These are phyloP conservation scores for Suhomyces terraborum DNA, from an alignment of 1,139 yeast species.

Conservation along the genomic window DNA sequence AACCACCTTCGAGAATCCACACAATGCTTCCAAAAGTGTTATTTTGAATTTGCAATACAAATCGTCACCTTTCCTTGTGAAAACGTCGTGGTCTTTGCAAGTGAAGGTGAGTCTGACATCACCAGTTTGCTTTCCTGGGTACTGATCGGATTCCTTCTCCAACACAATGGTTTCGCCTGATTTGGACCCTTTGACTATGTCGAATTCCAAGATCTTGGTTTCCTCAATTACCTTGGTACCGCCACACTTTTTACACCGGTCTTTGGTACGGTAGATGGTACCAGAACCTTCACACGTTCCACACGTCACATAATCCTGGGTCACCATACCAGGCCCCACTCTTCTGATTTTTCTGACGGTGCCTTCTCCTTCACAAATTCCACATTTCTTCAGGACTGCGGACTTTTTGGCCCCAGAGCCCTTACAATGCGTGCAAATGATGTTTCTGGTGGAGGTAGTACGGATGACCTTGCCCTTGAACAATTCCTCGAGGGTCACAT, in stretches of 20 bases:
- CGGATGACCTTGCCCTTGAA: conserved; percentile 82
- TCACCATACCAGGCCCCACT: conserved; percentile 75
- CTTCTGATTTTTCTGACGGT: conserved; percentile 58
- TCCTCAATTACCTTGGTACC: conserved; percentile 68
- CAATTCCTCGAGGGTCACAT: conserved; percentile 71
- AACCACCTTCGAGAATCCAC: conserved; percentile 73
- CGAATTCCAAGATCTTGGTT: conserved; percentile 74
- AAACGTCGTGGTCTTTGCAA: conserved; percentile 47
- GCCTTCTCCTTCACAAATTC: conserved; percentile 76
- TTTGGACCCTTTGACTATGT: conserved; percentile 70
- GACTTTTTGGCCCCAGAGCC: conserved; percentile 74
- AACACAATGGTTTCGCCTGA: conserved; percentile 64
- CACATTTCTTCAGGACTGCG: conserved; percentile 61
- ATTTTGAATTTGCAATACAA: conserved; percentile 61
- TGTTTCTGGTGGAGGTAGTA: conserved; percentile 70
- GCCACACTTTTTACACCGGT: conserved; percentile 73
- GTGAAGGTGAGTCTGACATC: conserved; percentile 67
- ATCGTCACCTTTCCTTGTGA: conserved; percentile 65
- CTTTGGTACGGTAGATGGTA: conserved; percentile 59
- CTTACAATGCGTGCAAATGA: conserved; percentile 67
- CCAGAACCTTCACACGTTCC: conserved; percentile 76
- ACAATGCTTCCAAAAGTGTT: conserved; percentile 75
- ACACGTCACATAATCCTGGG: conserved; percentile 67
- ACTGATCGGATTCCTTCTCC: conserved; percentile 76
- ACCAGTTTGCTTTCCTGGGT: conserved; percentile 73